phyloP scores from a whole-genome alignment of 2,329 filamentous ascomycete genomes.

The Penicillium glabrum region DNA sequence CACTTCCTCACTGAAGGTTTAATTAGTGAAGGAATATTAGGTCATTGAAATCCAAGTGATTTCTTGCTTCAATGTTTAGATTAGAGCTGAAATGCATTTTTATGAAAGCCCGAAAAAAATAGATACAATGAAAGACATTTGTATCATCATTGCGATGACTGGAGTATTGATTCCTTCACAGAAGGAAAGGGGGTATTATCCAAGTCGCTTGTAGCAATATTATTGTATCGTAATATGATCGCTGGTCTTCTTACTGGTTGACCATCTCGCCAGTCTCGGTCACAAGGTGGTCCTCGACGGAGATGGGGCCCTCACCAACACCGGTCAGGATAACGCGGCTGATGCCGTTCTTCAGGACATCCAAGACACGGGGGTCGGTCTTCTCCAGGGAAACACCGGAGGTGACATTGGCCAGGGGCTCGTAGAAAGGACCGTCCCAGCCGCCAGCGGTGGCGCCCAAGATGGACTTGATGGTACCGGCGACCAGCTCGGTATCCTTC shows the following conservation, averaged over 20 bases:
- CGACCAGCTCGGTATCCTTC: constrained; percentile 69
- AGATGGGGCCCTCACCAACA: constrained; percentile 85
- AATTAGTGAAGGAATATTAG: not conserved
- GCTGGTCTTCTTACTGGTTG: constrained; percentile 17
- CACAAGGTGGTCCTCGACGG: constrained; percentile 75
- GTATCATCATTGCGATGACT: constrained; percentile 15
- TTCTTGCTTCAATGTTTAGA: not conserved
- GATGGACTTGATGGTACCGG: constrained; percentile 73
- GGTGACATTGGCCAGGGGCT: constrained; percentile 52
- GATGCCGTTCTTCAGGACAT: constrained; percentile 72
- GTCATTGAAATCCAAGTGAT: not conserved
- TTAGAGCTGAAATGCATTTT: constrained; percentile 14
- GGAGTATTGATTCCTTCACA: constrained; percentile 10
- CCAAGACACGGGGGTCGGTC: constrained; percentile 54
- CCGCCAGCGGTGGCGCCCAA: constrained; percentile 63
- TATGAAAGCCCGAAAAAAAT: constrained; percentile 3
- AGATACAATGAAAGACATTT: constrained; percentile 17
- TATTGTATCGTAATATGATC: constrained; percentile 14
- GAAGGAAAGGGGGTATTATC: constrained; percentile 24
- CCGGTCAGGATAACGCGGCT: constrained; percentile 86
- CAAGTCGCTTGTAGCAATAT: constrained; percentile 12
- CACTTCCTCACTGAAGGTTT: not conserved
- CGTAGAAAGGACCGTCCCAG: constrained; percentile 58
- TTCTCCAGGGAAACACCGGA: constrained; percentile 63
- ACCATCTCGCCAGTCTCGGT: constrained; percentile 61